phyloP scores from a whole-genome alignment of 1,284 basidiomycete species.

The Puccinia triticina region DNA sequence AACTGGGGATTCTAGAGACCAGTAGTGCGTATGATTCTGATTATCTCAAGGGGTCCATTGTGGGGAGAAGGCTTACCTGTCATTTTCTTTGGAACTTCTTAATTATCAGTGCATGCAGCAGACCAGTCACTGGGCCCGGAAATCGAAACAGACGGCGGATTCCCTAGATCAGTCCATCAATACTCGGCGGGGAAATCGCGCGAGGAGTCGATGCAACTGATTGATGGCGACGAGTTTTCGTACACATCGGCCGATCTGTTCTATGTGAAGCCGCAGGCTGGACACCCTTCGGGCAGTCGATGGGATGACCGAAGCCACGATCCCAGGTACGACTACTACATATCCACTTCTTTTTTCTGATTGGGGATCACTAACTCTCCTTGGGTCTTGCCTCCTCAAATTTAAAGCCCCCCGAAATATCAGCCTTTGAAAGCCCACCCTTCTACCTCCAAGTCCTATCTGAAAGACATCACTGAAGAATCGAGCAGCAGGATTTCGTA shows the following conservation, averaged over 20 bases:
- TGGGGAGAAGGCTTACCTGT: not conserved
- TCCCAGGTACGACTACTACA: not conserved
- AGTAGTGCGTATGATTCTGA: not conserved
- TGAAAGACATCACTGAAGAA: no score
- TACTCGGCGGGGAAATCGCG: not conserved
- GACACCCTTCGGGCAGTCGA: not conserved
- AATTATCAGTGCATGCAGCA: not conserved
- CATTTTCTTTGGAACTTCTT: not conserved
- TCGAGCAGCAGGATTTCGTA: no score
- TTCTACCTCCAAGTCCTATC: not conserved
- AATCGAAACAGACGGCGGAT: not conserved
- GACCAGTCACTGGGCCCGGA: not conserved
- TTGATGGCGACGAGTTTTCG: not conserved
- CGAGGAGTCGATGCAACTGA: not conserved
- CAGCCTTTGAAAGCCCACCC: not conserved
- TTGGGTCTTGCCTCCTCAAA: not conserved
- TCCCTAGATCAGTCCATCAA: not conserved
- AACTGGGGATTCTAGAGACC: conserved; percentile 28
- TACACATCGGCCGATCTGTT: conserved; percentile 8
- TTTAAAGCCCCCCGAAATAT: not conserved
- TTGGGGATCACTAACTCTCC: no score
- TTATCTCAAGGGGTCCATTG: not conserved
- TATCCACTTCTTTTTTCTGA: not conserved
- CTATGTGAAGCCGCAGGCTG: conserved; percentile 14
- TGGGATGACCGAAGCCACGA: not conserved